These are phyloP conservation scores for Rhizophagus clarus DNA, from an alignment of 192 early-diverging fungal species.

Conservation along the genomic window DNA sequence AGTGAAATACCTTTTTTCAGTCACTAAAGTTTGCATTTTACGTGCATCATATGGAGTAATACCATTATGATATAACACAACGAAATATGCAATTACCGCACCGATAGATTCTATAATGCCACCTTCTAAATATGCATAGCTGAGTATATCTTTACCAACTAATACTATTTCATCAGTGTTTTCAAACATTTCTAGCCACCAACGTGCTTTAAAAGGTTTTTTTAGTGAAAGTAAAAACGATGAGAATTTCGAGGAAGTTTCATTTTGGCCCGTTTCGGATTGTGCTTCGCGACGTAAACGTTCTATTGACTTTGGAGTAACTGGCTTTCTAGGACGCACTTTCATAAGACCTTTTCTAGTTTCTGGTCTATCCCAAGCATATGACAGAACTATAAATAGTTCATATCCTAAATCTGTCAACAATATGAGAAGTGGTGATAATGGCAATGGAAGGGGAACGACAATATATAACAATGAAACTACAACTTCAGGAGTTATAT, in stretches of 20 bases:
- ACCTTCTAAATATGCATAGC: slow-evolving; percentile 86
- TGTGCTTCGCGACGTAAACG: slow-evolving; percentile 58
- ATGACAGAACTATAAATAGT: slow-evolving; percentile 80
- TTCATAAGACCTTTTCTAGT: slow-evolving; percentile 78
- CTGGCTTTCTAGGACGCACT: slow-evolving; percentile 86
- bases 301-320: slow-evolving; percentile 74
- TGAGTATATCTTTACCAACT: slow-evolving; percentile 78
- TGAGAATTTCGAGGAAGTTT: slow-evolving; percentile 33
- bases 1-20: slow-evolving; percentile 44
- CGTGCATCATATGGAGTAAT: slow-evolving; percentile 65
- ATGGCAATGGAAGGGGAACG: slow-evolving; percentile 81
- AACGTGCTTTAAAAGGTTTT: slow-evolving; percentile 55
- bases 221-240: slow-evolving; percentile 37
- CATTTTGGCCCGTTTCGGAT: too few species aligned
- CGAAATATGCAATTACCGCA: slow-evolving; percentile 74
- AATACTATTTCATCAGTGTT: slow-evolving; percentile 79
- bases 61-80: slow-evolving; percentile 64
- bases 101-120: slow-evolving; percentile 81
- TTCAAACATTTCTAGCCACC: slow-evolving; percentile 68
- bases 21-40: slow-evolving; percentile 50
- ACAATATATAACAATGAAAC: slow-evolving; percentile 85
- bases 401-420: slow-evolving; percentile 97
- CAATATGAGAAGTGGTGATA: slow-evolving; percentile 84
- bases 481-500: slow-evolving; percentile 89
- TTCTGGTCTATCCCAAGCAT: slow-evolving; percentile 93